Base-by-base conservation (phyloP, 139 green algal species). In the Tetraselmis chui region DNA sequence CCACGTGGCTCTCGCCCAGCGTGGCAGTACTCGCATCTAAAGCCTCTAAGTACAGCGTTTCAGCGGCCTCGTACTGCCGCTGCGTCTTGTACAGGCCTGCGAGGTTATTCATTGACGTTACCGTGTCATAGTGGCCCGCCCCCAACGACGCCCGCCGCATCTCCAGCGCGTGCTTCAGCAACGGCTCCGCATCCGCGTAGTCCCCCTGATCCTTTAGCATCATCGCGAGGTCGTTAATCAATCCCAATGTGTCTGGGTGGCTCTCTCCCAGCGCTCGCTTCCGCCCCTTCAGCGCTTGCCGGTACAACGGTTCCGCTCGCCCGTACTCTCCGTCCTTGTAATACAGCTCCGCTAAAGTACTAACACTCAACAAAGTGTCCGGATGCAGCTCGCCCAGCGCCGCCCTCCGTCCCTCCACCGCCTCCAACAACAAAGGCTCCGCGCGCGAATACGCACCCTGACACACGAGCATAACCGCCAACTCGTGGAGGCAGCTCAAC, bases 361-460 rank as follows among this genome's bases (percentile, higher is more conserved):
- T 32, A 1, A n/a, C 22, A 0, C 78, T 78, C 25, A 32, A 25
- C 18, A 78, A 67, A 1, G 79, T 67, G 31, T 85, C 78, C 24
- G 82, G 77, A 31, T 85, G 82, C 26, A 24, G n/a, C 58, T 30
- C 32, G 78, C 82, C 82, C n/a, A 85, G 28, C 74, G 82, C 28
- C 0, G 82, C 82, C 31, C 80, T 31, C 78, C 76, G 76, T 77
- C 79, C 78, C 2, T 2, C 76, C 30, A 85, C 28, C 82, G 82
- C 82, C 30, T 80, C 30, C 82, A 27, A 28, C 27, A 85, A 80
- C 82, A 85, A 29, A 0, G n/a, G 30, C 78, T 85, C 82, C 22
- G 82, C 82, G 24, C 79, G 78, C 28, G 22, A 59, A 5, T 30
- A 27, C 25, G 76, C 79, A 31, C 77, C 77, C 1, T 80, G 76